phyloP scores from a whole-genome alignment of 2,329 filamentous ascomycete genomes.

The Alternaria sp. region DNA sequence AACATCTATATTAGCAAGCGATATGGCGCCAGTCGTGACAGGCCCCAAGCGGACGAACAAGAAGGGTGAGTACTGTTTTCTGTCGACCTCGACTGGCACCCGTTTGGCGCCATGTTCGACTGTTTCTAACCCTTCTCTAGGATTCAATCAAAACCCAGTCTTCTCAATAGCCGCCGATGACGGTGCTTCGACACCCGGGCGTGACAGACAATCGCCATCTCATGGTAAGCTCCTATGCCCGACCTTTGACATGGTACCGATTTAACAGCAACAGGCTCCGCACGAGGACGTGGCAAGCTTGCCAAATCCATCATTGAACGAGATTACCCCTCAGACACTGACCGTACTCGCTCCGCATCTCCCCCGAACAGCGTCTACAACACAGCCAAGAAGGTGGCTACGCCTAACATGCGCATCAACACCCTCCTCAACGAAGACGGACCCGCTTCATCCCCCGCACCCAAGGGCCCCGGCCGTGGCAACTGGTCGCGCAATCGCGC shows the following conservation, averaged over 20 bases:
- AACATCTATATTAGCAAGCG: constrained; percentile 75
- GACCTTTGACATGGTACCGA: neutral
- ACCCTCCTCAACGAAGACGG: constrained; percentile 58
- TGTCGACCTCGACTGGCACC: neutral
- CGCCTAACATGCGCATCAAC: constrained; percentile 59
- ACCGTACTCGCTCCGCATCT: constrained; percentile 58
- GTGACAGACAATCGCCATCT: constrained; percentile 53
- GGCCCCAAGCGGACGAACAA: constrained; percentile 61
- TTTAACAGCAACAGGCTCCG: constrained; percentile 40
- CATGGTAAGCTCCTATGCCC: constrained; percentile 36
- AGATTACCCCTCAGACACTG: constrained; percentile 56
- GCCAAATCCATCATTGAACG: constrained; percentile 47
- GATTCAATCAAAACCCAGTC: constrained; percentile 54
- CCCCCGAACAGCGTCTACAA: constrained; percentile 54
- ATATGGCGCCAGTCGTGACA: constrained; percentile 72
- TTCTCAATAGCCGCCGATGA: constrained; percentile 54
- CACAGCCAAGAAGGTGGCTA: constrained; percentile 46
- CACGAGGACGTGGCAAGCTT: constrained; percentile 48
- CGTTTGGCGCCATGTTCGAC: neutral
- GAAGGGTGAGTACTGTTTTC: constrained; percentile 49
- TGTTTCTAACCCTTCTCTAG: constrained; percentile 29
- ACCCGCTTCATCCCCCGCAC: constrained; percentile 42
- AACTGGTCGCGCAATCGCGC: constrained; percentile 58
- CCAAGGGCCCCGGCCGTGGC: constrained; percentile 59
- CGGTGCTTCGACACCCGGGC: constrained; percentile 51